Percentiles rank a stretch among this genome's conserved stretches.
Conservation (phyloP, 306 rosid genomes). For the Nissolia schottii region DNA sequence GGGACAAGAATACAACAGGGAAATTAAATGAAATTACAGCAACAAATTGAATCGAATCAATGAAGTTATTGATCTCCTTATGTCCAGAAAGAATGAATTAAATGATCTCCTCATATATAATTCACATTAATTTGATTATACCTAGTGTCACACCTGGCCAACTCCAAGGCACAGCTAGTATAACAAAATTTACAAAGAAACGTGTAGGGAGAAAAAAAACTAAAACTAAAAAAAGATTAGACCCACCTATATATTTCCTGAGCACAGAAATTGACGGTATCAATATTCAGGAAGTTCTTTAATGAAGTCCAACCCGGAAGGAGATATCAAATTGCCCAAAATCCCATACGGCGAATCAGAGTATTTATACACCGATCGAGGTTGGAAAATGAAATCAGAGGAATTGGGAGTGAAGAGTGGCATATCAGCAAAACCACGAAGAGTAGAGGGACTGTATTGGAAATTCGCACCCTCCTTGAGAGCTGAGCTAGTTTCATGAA, state of each 20-base stretch:
- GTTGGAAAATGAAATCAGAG: slow-evolving; percentile 40
- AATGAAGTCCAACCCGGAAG: slow-evolving; percentile 65
- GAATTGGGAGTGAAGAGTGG: slow-evolving; percentile 66
- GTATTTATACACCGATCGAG: slow-evolving; percentile 31
- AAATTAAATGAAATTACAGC: slow-evolving; percentile 11
- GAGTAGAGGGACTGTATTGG: not conserved
- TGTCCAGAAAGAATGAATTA: slow-evolving; percentile 36
- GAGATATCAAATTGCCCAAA: slow-evolving; percentile 50
- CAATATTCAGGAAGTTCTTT: slow-evolving; percentile 58
- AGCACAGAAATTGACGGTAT: not conserved
- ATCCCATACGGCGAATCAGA: slow-evolving; percentile 38
- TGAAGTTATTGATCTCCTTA: not conserved
- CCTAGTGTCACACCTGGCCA: not conserved
- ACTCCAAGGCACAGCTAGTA: not conserved
- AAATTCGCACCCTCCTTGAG: slow-evolving; percentile 1
- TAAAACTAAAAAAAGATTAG: not conserved
- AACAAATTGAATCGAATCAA: slow-evolving; percentile 1
- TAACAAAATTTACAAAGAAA: slow-evolving; percentile 18
- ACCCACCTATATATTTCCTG: not conserved
- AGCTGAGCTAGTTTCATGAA: slow-evolving; percentile 31
- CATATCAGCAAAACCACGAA: slow-evolving; percentile 31
- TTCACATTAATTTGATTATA: slow-evolving; percentile 6
- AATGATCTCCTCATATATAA: slow-evolving; percentile 18
- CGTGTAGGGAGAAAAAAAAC: not conserved
- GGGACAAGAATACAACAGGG: not conserved